Base-by-base conservation (phyloP, 2,329 filamentous ascomycete species). In the Pestalotiopsis sp. region DNA sequence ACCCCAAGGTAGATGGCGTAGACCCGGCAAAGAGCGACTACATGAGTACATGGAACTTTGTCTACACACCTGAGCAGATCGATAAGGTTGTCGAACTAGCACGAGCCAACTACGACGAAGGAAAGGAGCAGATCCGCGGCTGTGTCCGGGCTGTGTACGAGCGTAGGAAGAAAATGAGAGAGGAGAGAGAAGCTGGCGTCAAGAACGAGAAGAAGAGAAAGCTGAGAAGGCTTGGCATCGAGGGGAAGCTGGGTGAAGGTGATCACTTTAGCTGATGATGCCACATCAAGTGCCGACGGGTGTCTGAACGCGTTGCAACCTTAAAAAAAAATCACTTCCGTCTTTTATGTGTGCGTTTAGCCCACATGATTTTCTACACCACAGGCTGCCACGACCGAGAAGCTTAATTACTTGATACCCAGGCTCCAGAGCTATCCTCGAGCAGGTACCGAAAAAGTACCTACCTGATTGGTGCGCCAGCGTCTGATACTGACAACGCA, bases 1-100 rank as follows among this genome's bases (percentile, higher is more conserved):
- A 99, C 78, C 87, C 91, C 0, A 91, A 92, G 70, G 91, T 94
- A 0, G 87, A 91, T 0, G 92, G 89, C 58, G 91, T 98, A n/a
- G 92, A 97, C 73, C 96, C 96, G 0, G 90, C 91, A 27, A 89
- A 87, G 2, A 92, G 89, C 66, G 94, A 97, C 70, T 98, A 94
- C 80, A 90, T 98, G 84, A 93, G 90, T 73, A 99, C 96, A 0
- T 99, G 96, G 96, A 99, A 99, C 78, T 98, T 98, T 78, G 91
- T 98, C 38, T 99, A 98, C 79, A 97, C 93, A 2, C 91, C 94
- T 0, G 91, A 96, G 68, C 92, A 99, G 79, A 90, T 99, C 66
- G 95, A 98, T 74, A 88, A 89, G 31, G 94, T 97, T 0, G 92
- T 97, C 2, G 86, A 87, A 4, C 86, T 99, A 36, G 95, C 96